Percentiles rank a stretch among this genome's conserved stretches.
phyloP scores from a whole-genome alignment of 345 rosid genomes.

The Garcia nutans region DNA sequence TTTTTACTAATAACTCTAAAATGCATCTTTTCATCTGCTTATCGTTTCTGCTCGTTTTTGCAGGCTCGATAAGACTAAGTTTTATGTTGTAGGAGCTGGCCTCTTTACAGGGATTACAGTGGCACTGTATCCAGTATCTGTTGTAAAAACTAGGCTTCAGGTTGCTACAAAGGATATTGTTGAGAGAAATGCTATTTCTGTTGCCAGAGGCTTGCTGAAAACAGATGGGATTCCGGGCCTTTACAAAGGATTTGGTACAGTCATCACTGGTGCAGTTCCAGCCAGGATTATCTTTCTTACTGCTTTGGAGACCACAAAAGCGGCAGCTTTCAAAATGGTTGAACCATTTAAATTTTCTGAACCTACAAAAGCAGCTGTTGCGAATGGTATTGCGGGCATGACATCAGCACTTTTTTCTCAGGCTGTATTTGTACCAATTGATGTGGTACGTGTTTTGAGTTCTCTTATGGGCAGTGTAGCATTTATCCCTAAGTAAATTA shows the following conservation, averaged over 20 bases:
- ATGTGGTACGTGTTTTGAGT: constrained; percentile 59
- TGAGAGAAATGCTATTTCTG: constrained; percentile 77
- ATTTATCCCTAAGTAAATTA: background rate
- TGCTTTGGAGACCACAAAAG: constrained; percentile 85
- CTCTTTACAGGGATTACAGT: constrained; percentile 92
- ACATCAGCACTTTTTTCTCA: constrained; percentile 78
- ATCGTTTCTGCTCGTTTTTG: constrained; percentile 12
- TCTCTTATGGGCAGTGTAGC: background rate
- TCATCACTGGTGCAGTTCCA: constrained; percentile 87
- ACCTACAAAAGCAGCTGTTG: constrained; percentile 85
- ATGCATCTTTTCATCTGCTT: background rate
- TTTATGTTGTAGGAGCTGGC: constrained; percentile 91
- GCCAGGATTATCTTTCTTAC: constrained; percentile 87
- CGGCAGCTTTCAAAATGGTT: constrained; percentile 61
- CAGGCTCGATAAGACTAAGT: constrained; percentile 93
- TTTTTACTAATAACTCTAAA: background rate
- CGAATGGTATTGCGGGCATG: constrained; percentile 97
- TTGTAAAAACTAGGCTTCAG: constrained; percentile 89
- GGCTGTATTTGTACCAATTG: constrained; percentile 91
- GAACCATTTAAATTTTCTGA: constrained; percentile 45
- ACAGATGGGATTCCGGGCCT: constrained; percentile 93
- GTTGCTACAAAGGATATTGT: constrained; percentile 82
- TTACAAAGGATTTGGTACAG: constrained; percentile 94
- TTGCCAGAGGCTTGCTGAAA: constrained; percentile 62
- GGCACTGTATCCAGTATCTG: constrained; percentile 86